Base-by-base conservation (phyloP, 2,329 filamentous ascomycete species). In the Huntiella savannae region DNA sequence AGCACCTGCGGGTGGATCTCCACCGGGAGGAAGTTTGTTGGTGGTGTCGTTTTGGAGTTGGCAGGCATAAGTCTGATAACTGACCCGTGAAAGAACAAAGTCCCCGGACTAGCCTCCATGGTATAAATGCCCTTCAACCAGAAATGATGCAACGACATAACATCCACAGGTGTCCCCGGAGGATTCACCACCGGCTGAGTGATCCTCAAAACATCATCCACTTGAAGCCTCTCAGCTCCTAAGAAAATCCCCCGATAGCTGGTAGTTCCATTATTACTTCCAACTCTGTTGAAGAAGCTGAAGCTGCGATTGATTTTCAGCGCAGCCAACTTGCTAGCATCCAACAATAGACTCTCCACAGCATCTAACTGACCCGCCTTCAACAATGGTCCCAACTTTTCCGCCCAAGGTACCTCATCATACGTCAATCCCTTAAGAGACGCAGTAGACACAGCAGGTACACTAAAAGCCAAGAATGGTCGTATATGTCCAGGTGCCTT, bases 241-340 rank as follows among this genome's bases (percentile, higher is more conserved):
- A 71, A 60, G 54, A 71, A 71, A 35, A 67, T 61, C 19, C 68
- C 68, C 42, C 63, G 64, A 52, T 65, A 70, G 7, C 57, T 53
- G 2, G 57, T 53, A 4, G 56, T 61, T 46, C 62, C 59, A 8
- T 55, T 54, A 15, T 56, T 58, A 34, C 57, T 57, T 2, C 51
- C 54, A 12, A 59, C 55, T 15, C 55, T 58, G 11, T 58, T 66
- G 57, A 69, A 71, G n/a, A 68, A 58, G 0, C 67, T 70, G 54
- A 62, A 69, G 1, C 65, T 67, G 46, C 63, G 61, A 49, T 70
- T 67, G 22, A 70, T 62, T 48, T 64, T 67, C 13, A 60, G 60
- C 3, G 67, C 68, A 1, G 64, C 68, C 54, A 71, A 59, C 53
- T 71, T 71, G 3, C 68, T 70, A 0, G 67, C 68, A 49, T 71